Percentiles rank a stretch among this genome's conserved stretches.
phyloP scores from a whole-genome alignment of 805 yeast species.

The Candida loeiensis region DNA sequence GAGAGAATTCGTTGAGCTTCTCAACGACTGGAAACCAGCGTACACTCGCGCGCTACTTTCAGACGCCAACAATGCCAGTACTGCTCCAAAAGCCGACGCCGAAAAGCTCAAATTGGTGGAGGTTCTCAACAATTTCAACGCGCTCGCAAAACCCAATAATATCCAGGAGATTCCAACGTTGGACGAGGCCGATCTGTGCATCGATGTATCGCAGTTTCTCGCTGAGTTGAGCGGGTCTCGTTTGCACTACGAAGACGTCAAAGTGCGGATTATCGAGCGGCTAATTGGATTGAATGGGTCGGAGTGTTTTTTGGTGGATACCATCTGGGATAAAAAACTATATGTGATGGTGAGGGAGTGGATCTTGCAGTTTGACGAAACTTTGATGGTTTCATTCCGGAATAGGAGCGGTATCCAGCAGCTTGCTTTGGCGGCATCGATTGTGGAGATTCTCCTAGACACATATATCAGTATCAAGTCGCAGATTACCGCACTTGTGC shows the following conservation, averaged over 20 bases:
- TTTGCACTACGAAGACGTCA: conserved; percentile 21
- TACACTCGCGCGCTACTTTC: conserved; percentile 1
- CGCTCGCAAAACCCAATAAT: conserved; percentile 6
- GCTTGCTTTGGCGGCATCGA: conserved; percentile 31
- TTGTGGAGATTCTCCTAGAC: conserved; percentile 48
- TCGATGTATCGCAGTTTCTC: conserved; percentile 15
- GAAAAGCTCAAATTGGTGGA: conserved; percentile 34
- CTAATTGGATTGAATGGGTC: conserved; percentile 17
- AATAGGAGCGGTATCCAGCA: not conserved
- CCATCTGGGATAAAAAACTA: conserved; percentile 37
- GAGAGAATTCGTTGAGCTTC: conserved; percentile 5
- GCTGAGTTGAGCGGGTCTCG: conserved; percentile 9
- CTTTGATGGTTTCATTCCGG: not conserved
- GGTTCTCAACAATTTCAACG: conserved; percentile 28
- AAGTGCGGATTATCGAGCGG: conserved; percentile 21
- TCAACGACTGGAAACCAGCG: conserved; percentile 7
- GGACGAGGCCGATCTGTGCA: conserved; percentile 13
- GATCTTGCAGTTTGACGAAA: conserved; percentile 30
- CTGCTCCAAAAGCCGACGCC: conserved; percentile 15
- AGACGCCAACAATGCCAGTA: not conserved
- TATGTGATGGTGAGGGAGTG: conserved; percentile 32
- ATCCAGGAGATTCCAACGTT: conserved; percentile 8
- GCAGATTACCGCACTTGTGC: conserved; percentile 19
- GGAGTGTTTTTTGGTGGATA: conserved; percentile 33
- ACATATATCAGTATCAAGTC: conserved; percentile 31